Conservation (phyloP, 1,139 yeast species). For the Blastobotrys persicus region DNA sequence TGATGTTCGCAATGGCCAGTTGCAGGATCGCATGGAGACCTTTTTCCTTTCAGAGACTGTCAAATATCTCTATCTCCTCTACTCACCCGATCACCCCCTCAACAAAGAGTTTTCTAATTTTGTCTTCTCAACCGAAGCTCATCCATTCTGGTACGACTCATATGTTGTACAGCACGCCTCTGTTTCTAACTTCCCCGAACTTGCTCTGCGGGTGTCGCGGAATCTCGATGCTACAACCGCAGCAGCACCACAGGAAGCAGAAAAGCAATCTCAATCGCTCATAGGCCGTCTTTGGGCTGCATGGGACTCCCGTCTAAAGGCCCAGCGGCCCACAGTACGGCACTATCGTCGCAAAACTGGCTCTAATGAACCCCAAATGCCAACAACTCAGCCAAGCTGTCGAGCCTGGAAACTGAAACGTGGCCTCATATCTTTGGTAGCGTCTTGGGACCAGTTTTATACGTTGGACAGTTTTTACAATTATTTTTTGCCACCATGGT, state of each 20-base stretch:
- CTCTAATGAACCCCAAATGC: constrained; percentile 16
- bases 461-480: constrained; percentile 31
- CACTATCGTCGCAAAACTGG: neutral
- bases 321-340: neutral
- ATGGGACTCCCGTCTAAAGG: constrained; percentile 6
- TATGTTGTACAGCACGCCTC: constrained; percentile 29
- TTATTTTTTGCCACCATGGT: constrained; percentile 28
- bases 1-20: constrained; percentile 59
- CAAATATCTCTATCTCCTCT: constrained; percentile 76
- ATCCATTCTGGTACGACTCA: constrained; percentile 70
- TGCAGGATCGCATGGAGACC: constrained; percentile 85
- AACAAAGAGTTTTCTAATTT: constrained; percentile 56
- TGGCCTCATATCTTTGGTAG: constrained; percentile 28
- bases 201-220: constrained; percentile 13
- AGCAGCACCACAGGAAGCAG: constrained; percentile 2
- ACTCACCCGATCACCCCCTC: constrained; percentile 62
- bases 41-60: constrained; percentile 85
- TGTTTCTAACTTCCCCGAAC: constrained; percentile 19
- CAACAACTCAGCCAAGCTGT: constrained; percentile 13
- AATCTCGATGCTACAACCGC: neutral
- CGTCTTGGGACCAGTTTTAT: constrained; percentile 39
- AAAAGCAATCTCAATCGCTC: constrained; percentile 6
- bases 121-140: constrained; percentile 90
- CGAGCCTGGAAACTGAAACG: constrained; percentile 15
- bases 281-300: constrained; percentile 9